phyloP scores from a whole-genome alignment of 257 asterid genomes.

The Fraxinus excelsior region DNA sequence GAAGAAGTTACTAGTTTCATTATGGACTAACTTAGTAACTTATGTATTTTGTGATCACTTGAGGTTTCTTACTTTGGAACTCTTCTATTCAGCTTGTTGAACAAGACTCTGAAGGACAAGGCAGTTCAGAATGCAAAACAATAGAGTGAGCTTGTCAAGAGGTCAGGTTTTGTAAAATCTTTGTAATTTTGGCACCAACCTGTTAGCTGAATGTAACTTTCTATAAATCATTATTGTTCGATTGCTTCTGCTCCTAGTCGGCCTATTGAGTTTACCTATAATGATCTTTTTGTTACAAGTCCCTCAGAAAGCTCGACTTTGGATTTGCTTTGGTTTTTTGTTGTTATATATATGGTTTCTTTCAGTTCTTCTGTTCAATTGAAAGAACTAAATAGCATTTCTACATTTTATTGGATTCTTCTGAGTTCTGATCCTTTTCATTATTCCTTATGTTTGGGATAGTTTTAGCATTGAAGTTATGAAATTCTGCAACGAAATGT shows the following conservation, averaged over 20 bases:
- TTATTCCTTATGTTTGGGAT: too few relatives aligned
- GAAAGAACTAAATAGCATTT: neutral
- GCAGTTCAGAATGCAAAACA: slow-evolving; percentile 87
- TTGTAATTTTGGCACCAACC: too few relatives aligned
- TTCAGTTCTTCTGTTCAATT: neutral
- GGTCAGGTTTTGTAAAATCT: slow-evolving; percentile 40
- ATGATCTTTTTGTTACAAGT: neutral
- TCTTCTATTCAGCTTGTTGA: too few relatives aligned
- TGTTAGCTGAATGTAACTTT: neutral
- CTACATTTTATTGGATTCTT: neutral
- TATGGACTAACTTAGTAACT: too few relatives aligned
- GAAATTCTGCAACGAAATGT: neutral
- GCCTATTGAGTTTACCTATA: neutral
- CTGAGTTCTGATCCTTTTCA: neutral
- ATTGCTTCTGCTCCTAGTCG: neutral
- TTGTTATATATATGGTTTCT: neutral
- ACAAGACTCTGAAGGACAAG: neutral
- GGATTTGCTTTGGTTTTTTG: neutral
- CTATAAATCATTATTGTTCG: neutral
- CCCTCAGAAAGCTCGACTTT: too few relatives aligned
- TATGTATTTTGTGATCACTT: too few relatives aligned
- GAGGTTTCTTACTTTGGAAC: too few relatives aligned
- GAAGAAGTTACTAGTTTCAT: too few relatives aligned
- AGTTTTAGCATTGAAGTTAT: neutral
- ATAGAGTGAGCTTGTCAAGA: slow-evolving; percentile 66